Base-by-base conservation (phyloP, 306 rosid species). In the Pterocarpus macrocarpus region DNA sequence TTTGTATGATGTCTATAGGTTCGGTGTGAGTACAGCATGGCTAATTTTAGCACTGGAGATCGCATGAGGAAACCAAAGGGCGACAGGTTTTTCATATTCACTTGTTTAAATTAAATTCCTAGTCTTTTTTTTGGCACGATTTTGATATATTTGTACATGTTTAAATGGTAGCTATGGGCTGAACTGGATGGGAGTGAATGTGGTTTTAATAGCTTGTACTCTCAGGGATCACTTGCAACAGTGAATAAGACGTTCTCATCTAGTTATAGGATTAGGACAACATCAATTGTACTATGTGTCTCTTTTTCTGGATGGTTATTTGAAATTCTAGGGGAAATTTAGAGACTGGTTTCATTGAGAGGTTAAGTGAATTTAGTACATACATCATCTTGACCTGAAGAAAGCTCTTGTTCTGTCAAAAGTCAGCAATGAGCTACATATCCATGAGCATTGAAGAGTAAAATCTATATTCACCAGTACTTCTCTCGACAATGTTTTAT, bases 31-130 rank as follows among this genome's bases (percentile, higher is more conserved):
- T 94, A 92, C 74, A 94, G 88, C 83, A 92, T 94, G 97, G 95
- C 97, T 82, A 92, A 92, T 85, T 94, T 92, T 84, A 92, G 98
- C 81, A 91, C 97, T 1, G 98, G 98, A 47, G 98, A 94, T 90
- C 92, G 97, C 71, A 86, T 71, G 93, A 89, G 97, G 84, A 94
- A 90, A 76, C 90, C 92, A 2, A 94, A 94, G 97, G 97, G 97
- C 8, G 94, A 94, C 86, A 92, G 97, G 97, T 94, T 64, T 39
- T 85, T 13, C 69, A 36, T 4, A 10, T 71, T 68, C 56, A 8
- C 61, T 84, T 71, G 68, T 32, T 74, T 56, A 28, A 17, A 13
- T 74, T 56, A 28, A 14, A 13, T 55, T 76, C 35, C 28, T 12
- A n/a, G 50, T 61, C 17, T 9, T 35, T 44, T 67, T 30, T 12